Percentiles rank a stretch among this genome's conserved stretches.
Evolutionary conservation across 1,284 basidiomycete genomes (phyloP).

Genomic region (Anthracocystis setariae): DNA sequence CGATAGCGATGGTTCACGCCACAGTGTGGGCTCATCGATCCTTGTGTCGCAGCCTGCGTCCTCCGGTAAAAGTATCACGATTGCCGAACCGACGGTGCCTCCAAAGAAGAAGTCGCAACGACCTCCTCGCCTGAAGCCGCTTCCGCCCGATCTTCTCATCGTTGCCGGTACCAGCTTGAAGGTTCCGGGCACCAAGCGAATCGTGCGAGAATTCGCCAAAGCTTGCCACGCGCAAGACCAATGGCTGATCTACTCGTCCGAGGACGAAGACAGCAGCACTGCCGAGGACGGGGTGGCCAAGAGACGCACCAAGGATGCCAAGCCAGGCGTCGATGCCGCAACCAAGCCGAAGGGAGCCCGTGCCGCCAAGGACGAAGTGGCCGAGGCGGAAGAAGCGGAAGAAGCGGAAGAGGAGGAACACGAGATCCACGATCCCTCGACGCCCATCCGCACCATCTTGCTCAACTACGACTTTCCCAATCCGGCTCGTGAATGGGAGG

Average conservation of each 20-base stretch:
- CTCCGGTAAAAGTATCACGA: constrained; percentile 23
- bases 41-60: constrained; percentile 17
- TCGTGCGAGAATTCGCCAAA: constrained; percentile 92
- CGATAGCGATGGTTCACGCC: constrained; percentile 17
- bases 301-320: constrained; percentile 17
- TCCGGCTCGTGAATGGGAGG: constrained; percentile 86
- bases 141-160: constrained; percentile 85
- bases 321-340: background rate
- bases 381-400: constrained; percentile 8
- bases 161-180: constrained; percentile 97
- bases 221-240: constrained; percentile 74
- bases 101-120: constrained; percentile 27
- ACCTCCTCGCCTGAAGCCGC: constrained; percentile 59
- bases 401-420: constrained; percentile 30
- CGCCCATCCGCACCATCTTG: constrained; percentile 78
- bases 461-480: constrained; percentile 90
- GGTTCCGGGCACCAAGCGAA: constrained; percentile 89
- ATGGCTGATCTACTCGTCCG: constrained; percentile 45
- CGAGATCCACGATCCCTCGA: constrained; percentile 48
- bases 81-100: constrained; percentile 25
- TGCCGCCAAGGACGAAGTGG: background rate
- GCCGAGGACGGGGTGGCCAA: constrained; percentile 47
- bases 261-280: constrained; percentile 49
- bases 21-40: constrained; percentile 5
- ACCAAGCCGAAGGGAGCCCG: constrained; percentile 10